phyloP scores from a whole-genome alignment of 1,284 basidiomycete species.

The Sporisorium scitamineum region DNA sequence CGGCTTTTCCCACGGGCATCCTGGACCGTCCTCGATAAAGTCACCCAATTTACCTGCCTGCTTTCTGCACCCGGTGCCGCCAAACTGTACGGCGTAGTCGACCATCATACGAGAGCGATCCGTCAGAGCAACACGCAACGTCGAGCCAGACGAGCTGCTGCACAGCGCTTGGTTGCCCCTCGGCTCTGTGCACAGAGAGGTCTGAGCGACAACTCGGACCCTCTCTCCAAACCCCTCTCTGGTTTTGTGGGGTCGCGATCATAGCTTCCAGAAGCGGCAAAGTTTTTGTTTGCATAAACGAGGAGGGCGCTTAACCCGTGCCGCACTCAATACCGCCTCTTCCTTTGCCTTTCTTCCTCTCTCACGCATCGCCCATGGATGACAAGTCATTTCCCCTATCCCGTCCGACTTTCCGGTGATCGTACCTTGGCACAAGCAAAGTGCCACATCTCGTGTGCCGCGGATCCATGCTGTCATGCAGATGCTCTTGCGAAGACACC shows the following conservation, averaged over 20 bases:
- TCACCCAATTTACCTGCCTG: not conserved
- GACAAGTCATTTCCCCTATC: not conserved
- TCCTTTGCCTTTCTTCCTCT: not conserved
- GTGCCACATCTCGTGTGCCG: not conserved
- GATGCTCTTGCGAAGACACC: too few relatives aligned
- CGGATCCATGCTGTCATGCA: not conserved
- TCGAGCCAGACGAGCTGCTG: not conserved
- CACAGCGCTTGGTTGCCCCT: not conserved
- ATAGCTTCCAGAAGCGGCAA: not conserved
- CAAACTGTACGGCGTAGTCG: not conserved
- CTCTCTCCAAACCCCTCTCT: not conserved
- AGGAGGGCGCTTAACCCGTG: too few relatives aligned
- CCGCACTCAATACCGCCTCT: too few relatives aligned
- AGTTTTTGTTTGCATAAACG: too few relatives aligned
- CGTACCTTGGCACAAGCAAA: not conserved
- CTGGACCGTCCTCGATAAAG: too few relatives aligned
- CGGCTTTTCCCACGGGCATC: not conserved
- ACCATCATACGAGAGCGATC: not conserved
- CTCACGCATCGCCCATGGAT: too few relatives aligned
- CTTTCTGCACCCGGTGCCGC: not conserved
- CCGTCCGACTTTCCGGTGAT: not conserved
- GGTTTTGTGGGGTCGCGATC: not conserved
- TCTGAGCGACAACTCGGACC: not conserved
- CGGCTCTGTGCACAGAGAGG: not conserved
- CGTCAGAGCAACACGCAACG: not conserved